Conservation (phyloP, 2,329 filamentous ascomycete genomes). For the Botrytis deweyae region DNA sequence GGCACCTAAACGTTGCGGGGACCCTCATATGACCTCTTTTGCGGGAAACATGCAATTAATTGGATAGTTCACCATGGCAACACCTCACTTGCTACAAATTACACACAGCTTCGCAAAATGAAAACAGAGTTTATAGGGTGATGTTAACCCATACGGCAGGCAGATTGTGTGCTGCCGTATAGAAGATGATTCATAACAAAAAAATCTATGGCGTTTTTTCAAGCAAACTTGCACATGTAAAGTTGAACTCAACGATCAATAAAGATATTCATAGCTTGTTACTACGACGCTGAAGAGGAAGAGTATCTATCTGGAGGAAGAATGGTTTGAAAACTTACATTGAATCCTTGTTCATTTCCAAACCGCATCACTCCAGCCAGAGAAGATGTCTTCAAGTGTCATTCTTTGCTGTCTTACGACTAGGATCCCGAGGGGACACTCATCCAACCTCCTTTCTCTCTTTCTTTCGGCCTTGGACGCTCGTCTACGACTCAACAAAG, state of each 20-base stretch:
- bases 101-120: neutral
- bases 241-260: neutral
- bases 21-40: neutral
- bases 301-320: neutral
- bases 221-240: neutral
- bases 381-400: neutral
- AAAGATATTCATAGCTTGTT: neutral
- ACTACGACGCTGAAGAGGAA: neutral
- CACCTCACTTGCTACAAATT: neutral
- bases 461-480: neutral
- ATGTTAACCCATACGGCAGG: neutral
- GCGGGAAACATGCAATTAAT: neutral
- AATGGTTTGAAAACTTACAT: neutral
- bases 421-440: neutral
- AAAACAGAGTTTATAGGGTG: neutral
- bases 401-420: neutral
- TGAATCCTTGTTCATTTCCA: neutral
- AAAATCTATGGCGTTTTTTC: neutral
- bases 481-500: neutral
- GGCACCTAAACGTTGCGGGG: neutral
- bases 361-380: neutral
- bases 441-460: neutral
- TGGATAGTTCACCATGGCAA: neutral
- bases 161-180: neutral
- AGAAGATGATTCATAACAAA: neutral